Evolutionary conservation across 2,329 filamentous ascomycete species (phyloP), one percentile per base, ranked within the genome.

Genomic region (Fusarium sp.): DNA sequence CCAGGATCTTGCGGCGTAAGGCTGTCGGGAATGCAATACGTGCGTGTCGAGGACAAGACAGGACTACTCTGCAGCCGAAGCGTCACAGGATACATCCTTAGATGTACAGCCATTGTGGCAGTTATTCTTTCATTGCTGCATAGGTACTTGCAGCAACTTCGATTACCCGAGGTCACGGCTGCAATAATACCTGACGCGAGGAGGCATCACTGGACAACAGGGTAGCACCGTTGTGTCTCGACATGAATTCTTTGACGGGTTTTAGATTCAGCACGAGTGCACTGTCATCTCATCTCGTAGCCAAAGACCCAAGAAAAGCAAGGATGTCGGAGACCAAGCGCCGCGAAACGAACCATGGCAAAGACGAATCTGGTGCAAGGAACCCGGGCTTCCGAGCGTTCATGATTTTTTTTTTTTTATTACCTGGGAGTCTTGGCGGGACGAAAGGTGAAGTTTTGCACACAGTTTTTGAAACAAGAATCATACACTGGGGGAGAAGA

Each of bases 181-280:
- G 29, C 20, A 64, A 64, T 41, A 54, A 61, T 43, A 64, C 58
- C 56, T 41, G 52, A 61, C 29, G 41, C 48, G 16, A 52, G 29
- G 22, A 48, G 16, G 31, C 27, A 37, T 33, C 48, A 54, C 43
- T 48, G 33, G 11, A 43, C 29, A 61, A n/a, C 67, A 48, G 43
- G 43, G 43, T 48, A 18, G 37, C 65, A 69, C 54, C 64, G 48
- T 45, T 68, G 65, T 60, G 60, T 41, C 64, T 11, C 57, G 64
- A 74, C 68, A 67, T 54, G 48, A 59, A 67, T 66, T 61, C 64
- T 64, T 24, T 62, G 45, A 41, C 37, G 9, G n/a, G 56, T 56
- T 48, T 24, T 41, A 65, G 33, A 45, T 65, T 68, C 43, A 61
- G 63, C 48, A 54, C 48, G 59, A 50, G 27, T 24, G 10, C 35